Base-by-base conservation (phyloP, 257 asterid species). In the Gardenia jasminoides region DNA sequence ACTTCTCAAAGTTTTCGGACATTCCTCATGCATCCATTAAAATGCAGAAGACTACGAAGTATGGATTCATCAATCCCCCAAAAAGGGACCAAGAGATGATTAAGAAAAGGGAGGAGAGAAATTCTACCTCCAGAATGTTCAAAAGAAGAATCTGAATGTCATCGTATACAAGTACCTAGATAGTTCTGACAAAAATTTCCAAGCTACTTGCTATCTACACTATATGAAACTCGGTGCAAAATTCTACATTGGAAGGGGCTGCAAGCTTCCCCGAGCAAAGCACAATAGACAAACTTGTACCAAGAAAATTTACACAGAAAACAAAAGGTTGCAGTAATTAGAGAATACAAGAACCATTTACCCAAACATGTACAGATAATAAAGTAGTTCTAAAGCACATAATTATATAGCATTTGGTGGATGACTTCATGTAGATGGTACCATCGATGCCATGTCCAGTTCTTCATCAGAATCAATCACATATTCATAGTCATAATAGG, bases 381-480 rank as follows among this genome's bases (percentile, higher is more conserved):
- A 46, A 62, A 44, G 17, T 46, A 44, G 47, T 76, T 43, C 64
- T 41, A 39, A 62, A 44, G 30, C 19, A 41, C 24, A 17, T 26
- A 10, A 26, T 8, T 10, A 28, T 10, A 6, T 31, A 62, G 20
- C 39, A 62, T 66, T 66, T 66, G 46, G 62, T n/a, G 24, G n/a
- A 8, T 22, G 15, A 44, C 72, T 76, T 81, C 74, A 70, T 61
- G 74, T 47, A 33, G 68, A 22, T 22, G 73, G 68, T 7, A 84
- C 94, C 98, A 95, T 93, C 3, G 96, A 83, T 77, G 88, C 90
- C 91, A 93, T 79, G 83, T 96, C 98, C 85, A 93, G 76, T 83
- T 96, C 98, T 88, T 92, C 99, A 67, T 96, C 98, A 0, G 98
- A 93, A 83, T 96, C 99, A 15, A 96, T 90, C 43, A 83, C 89